Evolutionary conservation across 495 filamentous ascomycete species (phyloP).

Genomic region (Podospora appendiculata): DNA sequence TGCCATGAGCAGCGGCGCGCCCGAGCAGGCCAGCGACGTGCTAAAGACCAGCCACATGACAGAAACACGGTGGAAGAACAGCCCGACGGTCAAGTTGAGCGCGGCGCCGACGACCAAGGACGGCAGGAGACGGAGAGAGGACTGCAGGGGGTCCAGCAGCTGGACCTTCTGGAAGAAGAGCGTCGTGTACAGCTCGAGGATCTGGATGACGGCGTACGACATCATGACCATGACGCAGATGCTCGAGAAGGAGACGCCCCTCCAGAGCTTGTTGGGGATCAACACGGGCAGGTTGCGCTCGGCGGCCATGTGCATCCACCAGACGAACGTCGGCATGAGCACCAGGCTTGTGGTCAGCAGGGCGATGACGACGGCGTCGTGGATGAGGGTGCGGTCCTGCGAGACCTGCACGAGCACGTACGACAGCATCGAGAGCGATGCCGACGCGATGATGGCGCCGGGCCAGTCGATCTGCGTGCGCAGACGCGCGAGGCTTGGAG

Average conservation of each 20-base stretch:
- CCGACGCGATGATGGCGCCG: conserved; percentile 5
- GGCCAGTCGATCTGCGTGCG: conserved; percentile 10
- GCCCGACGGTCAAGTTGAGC: conserved; percentile 46
- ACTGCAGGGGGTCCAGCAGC: conserved; percentile 30
- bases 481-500: not conserved
- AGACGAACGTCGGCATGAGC: conserved; percentile 36
- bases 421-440: conserved; percentile 3
- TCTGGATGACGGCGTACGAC: conserved; percentile 32
- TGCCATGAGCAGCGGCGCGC: conserved; percentile 48
- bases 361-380: conserved; percentile 27
- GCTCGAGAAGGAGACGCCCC: conserved; percentile 36
- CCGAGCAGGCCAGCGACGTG: conserved; percentile 34
- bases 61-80: conserved; percentile 46
- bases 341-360: conserved; percentile 29
- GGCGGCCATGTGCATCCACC: conserved; percentile 41
- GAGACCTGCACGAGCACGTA: conserved; percentile 8
- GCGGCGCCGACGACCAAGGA: conserved; percentile 44
- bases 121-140: conserved; percentile 49
- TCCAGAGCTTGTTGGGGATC: conserved; percentile 50
- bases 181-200: conserved; percentile 30
- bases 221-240: conserved; percentile 45
- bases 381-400: conserved; percentile 15
- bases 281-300: conserved; percentile 34
- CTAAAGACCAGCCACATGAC: conserved; percentile 40
- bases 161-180: conserved; percentile 35